These are phyloP conservation scores for Blastosporella zonata DNA, from an alignment of 1,284 basidiomycete species.

Conservation along the genomic window DNA sequence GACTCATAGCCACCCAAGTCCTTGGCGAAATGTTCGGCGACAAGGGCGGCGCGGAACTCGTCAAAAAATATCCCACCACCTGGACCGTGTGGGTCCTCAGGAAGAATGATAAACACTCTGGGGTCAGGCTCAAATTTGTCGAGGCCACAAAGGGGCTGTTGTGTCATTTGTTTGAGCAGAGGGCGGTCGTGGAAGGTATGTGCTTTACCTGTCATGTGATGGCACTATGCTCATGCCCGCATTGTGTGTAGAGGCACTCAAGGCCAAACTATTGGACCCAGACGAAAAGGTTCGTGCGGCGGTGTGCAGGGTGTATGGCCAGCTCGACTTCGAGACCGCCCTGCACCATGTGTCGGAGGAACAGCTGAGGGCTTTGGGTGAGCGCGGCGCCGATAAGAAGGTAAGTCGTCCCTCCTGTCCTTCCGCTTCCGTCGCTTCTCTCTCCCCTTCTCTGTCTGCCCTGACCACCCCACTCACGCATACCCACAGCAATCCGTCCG, in stretches of 20 bases:
- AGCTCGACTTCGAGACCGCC: constrained; percentile 88
- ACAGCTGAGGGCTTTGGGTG: constrained; percentile 66
- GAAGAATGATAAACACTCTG: constrained; percentile 72
- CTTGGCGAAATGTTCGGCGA: constrained; percentile 91
- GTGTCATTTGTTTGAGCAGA: constrained; percentile 64
- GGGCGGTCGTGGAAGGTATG: constrained; percentile 71
- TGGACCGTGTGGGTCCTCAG: constrained; percentile 88
- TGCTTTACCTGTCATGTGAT: not conserved
- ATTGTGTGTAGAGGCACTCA: constrained; percentile 58
- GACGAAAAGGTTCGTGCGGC: constrained; percentile 92
- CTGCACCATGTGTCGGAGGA: constrained; percentile 75
- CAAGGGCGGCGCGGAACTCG: constrained; percentile 69
- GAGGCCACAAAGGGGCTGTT: constrained; percentile 69
- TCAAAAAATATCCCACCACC: constrained; percentile 76
- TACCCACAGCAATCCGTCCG: constrained; percentile 84
- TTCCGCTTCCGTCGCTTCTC: not conserved
- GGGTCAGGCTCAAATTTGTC: constrained; percentile 79
- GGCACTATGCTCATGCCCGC: constrained; percentile 8
- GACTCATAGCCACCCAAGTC: constrained; percentile 78
- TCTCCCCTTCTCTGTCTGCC: no score
- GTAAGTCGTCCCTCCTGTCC: constrained; percentile 39
- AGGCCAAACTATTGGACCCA: constrained; percentile 75
- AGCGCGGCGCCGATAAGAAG: constrained; percentile 85
- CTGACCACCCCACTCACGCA: no score
- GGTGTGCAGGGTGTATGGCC: constrained; percentile 78